Evolutionary conservation across 768 basidiomycete species (phyloP), one percentile per base, ranked within the genome.

Genomic region (Auriculariales sp.): DNA sequence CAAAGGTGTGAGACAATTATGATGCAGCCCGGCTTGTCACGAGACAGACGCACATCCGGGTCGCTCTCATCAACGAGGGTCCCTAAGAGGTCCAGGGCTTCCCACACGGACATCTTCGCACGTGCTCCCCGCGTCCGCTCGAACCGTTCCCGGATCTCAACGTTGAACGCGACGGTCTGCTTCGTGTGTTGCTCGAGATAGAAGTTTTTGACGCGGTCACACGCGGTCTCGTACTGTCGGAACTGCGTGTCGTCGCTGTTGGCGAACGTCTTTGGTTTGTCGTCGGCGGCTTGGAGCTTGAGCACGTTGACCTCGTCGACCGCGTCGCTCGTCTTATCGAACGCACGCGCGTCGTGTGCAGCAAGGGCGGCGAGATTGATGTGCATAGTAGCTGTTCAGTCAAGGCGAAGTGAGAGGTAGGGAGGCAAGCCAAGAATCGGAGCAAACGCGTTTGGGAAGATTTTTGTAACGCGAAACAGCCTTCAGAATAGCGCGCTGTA

Each of bases 1-100:
- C 19, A 24, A 25, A 36, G 6, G 46, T 59, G 32, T 64, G 53
- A 4, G 17, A 44, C 31, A 17, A 54, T 42, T 27, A 35, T 39
- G 19, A 28, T 12, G 4, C 22, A 25, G 10, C 4, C 10, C 33
- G 51, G 12, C 22, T 53, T 52, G 28, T 32, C 39, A 39, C 24
- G 53, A 11, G 27, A n/a, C 28, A 39, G 46, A 56, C 67, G 44
- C 51, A 85, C 86, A 59, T 89, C 91, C 48, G 91, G 91, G 64
- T 94, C 91, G 6, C 86, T 89, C 54, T 92, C 88, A 62, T 93
- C 88, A 50, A 92, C 74, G 35, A 93, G 71, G 1, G 84, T 90
- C 59, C 91, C 80, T 44, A 93, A 77, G 72, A 78, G 78, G 57
- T 89, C 85, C 65, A 90, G 89, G 9, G 86, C 86, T 55, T 86